Base-by-base conservation (phyloP, 148 eudicot genomes). In the Camellia japonica region DNA sequence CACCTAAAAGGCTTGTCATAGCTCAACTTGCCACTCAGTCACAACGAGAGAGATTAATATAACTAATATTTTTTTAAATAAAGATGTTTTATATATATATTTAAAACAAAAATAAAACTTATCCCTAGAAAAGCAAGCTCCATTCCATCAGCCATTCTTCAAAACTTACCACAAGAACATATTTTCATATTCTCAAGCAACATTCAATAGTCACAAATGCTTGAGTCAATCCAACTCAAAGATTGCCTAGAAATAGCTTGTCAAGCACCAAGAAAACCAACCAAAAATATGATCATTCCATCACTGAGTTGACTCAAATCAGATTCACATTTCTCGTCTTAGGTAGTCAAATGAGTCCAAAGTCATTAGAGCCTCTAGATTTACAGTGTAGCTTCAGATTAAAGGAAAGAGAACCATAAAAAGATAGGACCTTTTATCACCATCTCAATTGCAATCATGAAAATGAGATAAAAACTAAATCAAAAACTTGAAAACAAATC, bases 401-500 rank as follows among this genome's bases (percentile, higher is more conserved):
- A 72, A 77, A 66, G 73, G 20, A 30, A 42, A 77, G 73, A 23
- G 51, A 30, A 49, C 5, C 71, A 6, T 13, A 47, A 13, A 65
- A 51, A 54, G 1, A 23, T 0, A 10, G 6, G 2, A 16, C 1
- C 11, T 63, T 19, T 46, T 49, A 75, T 44, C 54, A 62, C 58
- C 58, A 46, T 47, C 46, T 67, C 59, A 77, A 15, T 42, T 66
- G 63, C 61, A 65, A 65, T 67, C 43, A 77, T 67, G 44, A 44
- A 77, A 65, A 58, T 4, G 62, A 30, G 38, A 6, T 46, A 19
- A 20, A 47, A 76, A 46, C 15, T 30, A 30, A 30, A 60, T 7
- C 38, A 62, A 30, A 67, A 65, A 13, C 12, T 20, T 54, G 23
- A 54, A 54, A 72, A 23, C 41, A 19, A 18, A 70, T 70, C n/a